phyloP scores from a whole-genome alignment of 306 rosid species.

The Vigna unguiculata region DNA sequence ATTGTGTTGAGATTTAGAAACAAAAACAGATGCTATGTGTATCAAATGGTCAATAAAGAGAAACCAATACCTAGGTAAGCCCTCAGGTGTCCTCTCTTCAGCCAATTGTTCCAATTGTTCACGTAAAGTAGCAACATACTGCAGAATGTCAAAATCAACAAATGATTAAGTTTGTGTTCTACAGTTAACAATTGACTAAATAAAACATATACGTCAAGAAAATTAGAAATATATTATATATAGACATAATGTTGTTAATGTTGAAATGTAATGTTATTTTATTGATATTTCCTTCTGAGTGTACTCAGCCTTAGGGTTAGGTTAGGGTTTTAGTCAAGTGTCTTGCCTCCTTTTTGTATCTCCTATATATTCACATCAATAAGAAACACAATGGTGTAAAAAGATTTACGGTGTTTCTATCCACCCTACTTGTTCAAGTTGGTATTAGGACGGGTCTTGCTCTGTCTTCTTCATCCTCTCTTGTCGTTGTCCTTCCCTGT shows the following conservation, averaged over 20 bases:
- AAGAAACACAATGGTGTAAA: no score
- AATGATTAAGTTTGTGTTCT: conserved; percentile 19
- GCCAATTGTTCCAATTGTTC: conserved; percentile 88
- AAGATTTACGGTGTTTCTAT: no score
- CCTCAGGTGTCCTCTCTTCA: conserved; percentile 80
- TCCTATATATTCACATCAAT: no score
- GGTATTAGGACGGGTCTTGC: no score
- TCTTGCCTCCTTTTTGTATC: no score
- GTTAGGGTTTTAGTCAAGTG: no score
- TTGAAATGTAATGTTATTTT: no score
- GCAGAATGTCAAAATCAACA: conserved; percentile 41
- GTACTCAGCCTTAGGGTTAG: no score
- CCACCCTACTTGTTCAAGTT: no score
- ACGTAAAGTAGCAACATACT: conserved; percentile 89
- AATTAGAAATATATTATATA: conserved; percentile 19
- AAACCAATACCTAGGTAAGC: conserved; percentile 70
- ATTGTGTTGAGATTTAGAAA: neutral
- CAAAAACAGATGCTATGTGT: neutral
- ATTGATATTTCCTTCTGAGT: no score
- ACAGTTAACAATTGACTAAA: conserved; percentile 29
- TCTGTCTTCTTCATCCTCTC: no score
- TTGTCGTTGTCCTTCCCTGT: no score
- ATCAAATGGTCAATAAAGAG: conserved; percentile 33
- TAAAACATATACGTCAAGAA: conserved; percentile 5
- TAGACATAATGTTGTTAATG: conserved; percentile 3